Percentiles rank a stretch among this genome's conserved stretches.
These are phyloP conservation scores for Crataegus laevigata DNA, from an alignment of 306 rosid species.

Conservation along the genomic window DNA sequence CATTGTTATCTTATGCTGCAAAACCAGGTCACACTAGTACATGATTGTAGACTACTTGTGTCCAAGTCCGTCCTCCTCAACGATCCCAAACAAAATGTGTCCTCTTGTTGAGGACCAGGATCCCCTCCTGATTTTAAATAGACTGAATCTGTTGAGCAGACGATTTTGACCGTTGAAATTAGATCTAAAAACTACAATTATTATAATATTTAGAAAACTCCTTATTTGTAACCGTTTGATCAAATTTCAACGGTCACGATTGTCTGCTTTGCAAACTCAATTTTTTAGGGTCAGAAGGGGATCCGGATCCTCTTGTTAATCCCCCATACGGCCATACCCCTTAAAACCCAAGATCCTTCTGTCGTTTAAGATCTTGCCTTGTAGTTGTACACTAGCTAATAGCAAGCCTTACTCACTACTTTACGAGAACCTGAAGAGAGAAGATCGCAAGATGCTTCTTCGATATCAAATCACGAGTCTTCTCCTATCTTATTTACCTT, in stretches of 20 bases:
- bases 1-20: constrained; percentile 3
- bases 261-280: no score
- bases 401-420: neutral
- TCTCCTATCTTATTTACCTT: neutral
- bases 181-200: no score
- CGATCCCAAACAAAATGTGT: neutral
- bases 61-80: neutral
- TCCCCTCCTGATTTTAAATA: no score
- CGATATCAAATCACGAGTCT: neutral
- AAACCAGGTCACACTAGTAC: neutral
- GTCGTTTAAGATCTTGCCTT: neutral
- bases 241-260: no score
- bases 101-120: no score
- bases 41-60: neutral
- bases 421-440: neutral
- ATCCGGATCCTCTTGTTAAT: neutral
- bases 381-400: neutral
- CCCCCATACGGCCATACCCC: neutral
- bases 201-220: no score
- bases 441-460: neutral
- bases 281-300: no score
- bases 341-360: neutral
- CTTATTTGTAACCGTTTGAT: no score
- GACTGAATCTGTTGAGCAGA: no score
- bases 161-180: no score